Evolutionary conservation across 768 basidiomycete genomes (phyloP), one percentile per base, ranked within the genome.

Genomic region (Boletus sp.): DNA sequence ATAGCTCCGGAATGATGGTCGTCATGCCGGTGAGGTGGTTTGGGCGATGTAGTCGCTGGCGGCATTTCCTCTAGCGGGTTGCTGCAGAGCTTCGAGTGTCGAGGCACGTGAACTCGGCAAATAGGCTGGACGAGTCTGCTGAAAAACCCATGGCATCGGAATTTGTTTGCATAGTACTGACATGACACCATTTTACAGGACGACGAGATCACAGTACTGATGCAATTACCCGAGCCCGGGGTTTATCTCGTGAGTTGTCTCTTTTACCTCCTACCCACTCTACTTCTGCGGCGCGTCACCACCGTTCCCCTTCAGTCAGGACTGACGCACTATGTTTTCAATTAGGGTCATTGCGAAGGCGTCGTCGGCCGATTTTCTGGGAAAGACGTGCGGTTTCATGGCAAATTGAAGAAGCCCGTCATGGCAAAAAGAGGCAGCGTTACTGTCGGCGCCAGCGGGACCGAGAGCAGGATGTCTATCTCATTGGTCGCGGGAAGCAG

Each of bases 321-420:
- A 11, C 65, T 59, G 28, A 62, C 40, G 29, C 10, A n/a, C 32
- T 32, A 4, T 35, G 5, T 30, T 30, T 20, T 30, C 10, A 5
- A 20, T 8, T 14, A 92, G 90, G 92, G 92, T 5, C 89, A 86
- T 62, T 94, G 92, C 66, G 92, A 94, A 73, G 92, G 87, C 51
- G 89, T 94, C 51, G 88, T 94, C 3, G 92, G 92, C 10, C 79
- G 83, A 6, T 93, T 94, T 66, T 73, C 74, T 17, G 84, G 80
- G 0, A 60, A 70, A 20, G 75, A 86, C 55, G 92, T 94, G 10
- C 80, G 75, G 7, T 90, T 93, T 65, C 84, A 84, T 57, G 77
- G 80, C 3, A 88, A 84, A 61, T 80, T 94, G 58, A 94, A 94
- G 77, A 85, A 83, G 52, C 88, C 90, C 0, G 76, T 94, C 60